phyloP scores from a whole-genome alignment of 306 rosid species.

The Cicer cuneatum region DNA sequence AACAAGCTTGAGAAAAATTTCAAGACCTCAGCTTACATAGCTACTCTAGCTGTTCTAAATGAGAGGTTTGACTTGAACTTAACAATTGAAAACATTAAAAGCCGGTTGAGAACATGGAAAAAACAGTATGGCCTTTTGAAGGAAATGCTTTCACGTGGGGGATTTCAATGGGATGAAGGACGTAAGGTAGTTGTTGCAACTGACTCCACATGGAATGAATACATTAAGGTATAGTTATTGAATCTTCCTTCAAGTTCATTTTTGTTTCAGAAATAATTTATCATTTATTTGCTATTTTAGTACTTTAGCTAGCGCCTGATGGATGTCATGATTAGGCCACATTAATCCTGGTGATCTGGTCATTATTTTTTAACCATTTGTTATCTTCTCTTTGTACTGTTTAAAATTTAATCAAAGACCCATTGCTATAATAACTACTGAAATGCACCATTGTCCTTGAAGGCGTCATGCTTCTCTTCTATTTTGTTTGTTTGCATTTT shows the following conservation, averaged over 20 bases:
- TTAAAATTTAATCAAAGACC: constrained; percentile 12
- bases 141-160: constrained; percentile 54
- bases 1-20: constrained; percentile 61
- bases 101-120: constrained; percentile 58
- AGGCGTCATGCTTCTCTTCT: neutral
- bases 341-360: neutral
- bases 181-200: constrained; percentile 55
- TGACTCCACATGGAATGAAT: constrained; percentile 59
- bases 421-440: neutral
- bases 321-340: constrained; percentile 28
- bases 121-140: constrained; percentile 56
- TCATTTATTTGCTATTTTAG: constrained; percentile 26
- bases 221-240: constrained; percentile 50
- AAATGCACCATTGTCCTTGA: neutral
- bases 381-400: neutral
- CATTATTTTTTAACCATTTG: constrained; percentile 15
- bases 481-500: neutral
- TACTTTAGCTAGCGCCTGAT: constrained; percentile 11
- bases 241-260: constrained; percentile 33
- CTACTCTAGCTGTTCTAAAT: constrained; percentile 54
- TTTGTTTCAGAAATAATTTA: constrained; percentile 35
- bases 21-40: constrained; percentile 55
- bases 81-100: constrained; percentile 54
- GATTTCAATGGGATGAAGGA: constrained; percentile 61
- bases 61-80: constrained; percentile 56